Evolutionary conservation across 75 land plant species (phyloP).

Genomic region (Picea glauca): DNA sequence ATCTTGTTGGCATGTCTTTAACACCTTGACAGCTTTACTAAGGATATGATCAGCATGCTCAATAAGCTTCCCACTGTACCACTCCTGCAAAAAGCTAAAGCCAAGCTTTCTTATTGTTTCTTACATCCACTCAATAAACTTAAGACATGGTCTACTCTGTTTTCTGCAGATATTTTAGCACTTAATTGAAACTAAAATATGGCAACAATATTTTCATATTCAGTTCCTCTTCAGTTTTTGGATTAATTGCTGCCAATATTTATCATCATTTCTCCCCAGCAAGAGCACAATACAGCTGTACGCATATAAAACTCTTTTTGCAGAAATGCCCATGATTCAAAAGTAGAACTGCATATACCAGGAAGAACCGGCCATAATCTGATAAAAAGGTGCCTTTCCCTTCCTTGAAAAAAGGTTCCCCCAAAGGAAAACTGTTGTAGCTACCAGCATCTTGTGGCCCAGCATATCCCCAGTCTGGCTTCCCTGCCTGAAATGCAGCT

Average conservation of each 20-base stretch:
- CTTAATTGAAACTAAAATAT: constrained; percentile 1
- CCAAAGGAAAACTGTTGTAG: constrained; percentile 35
- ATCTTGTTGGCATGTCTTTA: constrained; percentile 19
- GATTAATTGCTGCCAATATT: not conserved
- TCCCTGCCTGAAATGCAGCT: constrained; percentile 29
- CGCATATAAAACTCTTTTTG: not conserved
- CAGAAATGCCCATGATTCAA: not conserved
- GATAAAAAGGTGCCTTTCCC: constrained; percentile 26
- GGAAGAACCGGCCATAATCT: constrained; percentile 40
- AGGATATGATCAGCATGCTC: constrained; percentile 41
- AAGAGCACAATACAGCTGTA: not conserved
- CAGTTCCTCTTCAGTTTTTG: not conserved
- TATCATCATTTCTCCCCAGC: not conserved
- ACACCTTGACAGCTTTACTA: constrained; percentile 16
- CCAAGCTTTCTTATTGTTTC: constrained; percentile 11
- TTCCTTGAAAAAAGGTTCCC: constrained; percentile 30
- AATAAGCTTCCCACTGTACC: constrained; percentile 41
- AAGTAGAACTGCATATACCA: constrained; percentile 18
- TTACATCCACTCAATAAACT: constrained; percentile 2
- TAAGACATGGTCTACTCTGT: not conserved
- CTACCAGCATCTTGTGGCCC: constrained; percentile 39
- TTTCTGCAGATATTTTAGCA: not conserved
- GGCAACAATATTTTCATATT: not conserved
- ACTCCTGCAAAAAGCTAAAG: constrained; percentile 24
- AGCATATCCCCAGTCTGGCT: constrained; percentile 35